These are phyloP conservation scores for Microdochium bolleyi DNA, from an alignment of 2,329 filamentous ascomycete species.

Conservation along the genomic window DNA sequence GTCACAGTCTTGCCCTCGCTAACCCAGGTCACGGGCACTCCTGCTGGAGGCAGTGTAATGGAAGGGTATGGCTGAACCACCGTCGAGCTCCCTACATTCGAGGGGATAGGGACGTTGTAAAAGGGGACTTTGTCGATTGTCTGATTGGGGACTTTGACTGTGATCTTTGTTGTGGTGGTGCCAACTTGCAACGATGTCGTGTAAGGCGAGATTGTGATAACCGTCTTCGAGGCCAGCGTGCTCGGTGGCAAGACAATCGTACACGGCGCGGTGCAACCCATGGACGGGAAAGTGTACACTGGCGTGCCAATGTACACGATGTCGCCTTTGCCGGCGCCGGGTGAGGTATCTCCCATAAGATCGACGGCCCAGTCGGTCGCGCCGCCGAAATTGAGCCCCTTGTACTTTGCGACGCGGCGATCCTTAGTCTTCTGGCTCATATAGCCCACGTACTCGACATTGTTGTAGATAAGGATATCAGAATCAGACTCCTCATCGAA, in stretches of 20 bases:
- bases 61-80: not conserved
- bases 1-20: not conserved
- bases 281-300: not conserved
- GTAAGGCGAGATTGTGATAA: not conserved
- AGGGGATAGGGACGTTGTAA: not conserved
- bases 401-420: constrained; percentile 8
- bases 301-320: not conserved
- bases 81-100: not conserved
- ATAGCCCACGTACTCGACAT: constrained; percentile 24
- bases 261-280: not conserved
- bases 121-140: not conserved
- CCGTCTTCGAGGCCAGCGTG: not conserved
- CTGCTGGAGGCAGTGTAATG: not conserved
- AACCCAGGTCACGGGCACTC: not conserved
- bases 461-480: constrained; percentile 21
- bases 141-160: not conserved
- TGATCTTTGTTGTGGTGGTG: not conserved
- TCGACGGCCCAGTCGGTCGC: constrained; percentile 26
- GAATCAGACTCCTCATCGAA: not conserved
- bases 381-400: constrained; percentile 19
- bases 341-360: constrained; percentile 3
- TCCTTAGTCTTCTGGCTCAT: constrained; percentile 16
- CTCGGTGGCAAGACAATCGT: not conserved
- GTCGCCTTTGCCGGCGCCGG: not conserved
- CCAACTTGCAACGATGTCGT: not conserved